Evolutionary conservation across 192 early-diverging fungal genomes (phyloP).

Genomic region (Diversispora epigaea): DNA sequence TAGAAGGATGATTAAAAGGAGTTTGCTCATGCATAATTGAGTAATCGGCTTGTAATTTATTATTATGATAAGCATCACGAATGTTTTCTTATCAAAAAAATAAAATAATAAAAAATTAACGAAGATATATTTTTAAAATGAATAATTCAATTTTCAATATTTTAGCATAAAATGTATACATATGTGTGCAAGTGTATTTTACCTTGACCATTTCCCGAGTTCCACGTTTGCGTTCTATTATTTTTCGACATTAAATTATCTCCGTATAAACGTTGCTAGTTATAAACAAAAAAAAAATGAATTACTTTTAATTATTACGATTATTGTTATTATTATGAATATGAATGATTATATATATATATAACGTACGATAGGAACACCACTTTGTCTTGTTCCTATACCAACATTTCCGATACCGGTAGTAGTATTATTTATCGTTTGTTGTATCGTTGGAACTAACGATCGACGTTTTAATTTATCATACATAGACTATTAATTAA

Average conservation of each 20-base stretch:
- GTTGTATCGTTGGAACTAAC: constrained; percentile 30
- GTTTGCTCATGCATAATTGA: background rate
- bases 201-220: too few species aligned
- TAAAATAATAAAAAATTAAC: too few species aligned
- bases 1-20: background rate
- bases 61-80: background rate
- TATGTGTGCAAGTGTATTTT: too few species aligned
- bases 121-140: too few species aligned
- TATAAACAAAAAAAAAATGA: background rate
- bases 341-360: background rate
- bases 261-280: background rate
- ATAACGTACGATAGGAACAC: background rate
- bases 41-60: background rate
- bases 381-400: background rate
- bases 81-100: background rate
- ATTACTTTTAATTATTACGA: background rate
- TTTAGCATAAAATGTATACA: too few species aligned
- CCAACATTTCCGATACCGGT: background rate
- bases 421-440: constrained; percentile 1
- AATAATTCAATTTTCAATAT: too few species aligned
- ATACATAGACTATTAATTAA: constrained; percentile 18
- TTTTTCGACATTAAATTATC: background rate
- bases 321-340: background rate
- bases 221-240: too few species aligned
- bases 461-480: constrained; percentile 31